These are phyloP conservation scores for Hawksworthiomyces lignivorus DNA, from an alignment of 2,329 filamentous ascomycete species.

Conservation along the genomic window DNA sequence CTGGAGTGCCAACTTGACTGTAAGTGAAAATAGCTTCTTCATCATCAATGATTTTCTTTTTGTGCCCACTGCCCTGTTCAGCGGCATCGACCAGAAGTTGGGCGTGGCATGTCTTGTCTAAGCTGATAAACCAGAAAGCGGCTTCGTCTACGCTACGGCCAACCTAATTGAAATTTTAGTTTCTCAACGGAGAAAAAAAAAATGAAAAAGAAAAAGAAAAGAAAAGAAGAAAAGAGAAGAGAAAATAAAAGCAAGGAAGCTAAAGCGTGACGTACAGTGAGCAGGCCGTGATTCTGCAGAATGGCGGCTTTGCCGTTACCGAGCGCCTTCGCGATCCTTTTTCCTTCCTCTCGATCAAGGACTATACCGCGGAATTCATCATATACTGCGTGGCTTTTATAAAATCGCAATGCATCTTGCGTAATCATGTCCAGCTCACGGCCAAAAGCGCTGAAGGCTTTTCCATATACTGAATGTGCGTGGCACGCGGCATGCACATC, in stretches of 20 bases:
- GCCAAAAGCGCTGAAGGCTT: slow-evolving; percentile 60
- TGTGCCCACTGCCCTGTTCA: slow-evolving; percentile 8
- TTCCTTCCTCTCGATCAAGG: slow-evolving; percentile 55
- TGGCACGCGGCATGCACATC: slow-evolving; percentile 63
- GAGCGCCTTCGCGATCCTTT: slow-evolving; percentile 53
- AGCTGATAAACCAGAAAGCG: slow-evolving; percentile 57
- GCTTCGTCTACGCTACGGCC: slow-evolving; percentile 66
- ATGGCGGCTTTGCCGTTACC: slow-evolving; percentile 56
- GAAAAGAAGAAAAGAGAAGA: no score
- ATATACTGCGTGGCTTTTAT: slow-evolving; percentile 59
- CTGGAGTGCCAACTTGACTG: slow-evolving; percentile 30
- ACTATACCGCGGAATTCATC: slow-evolving; percentile 43
- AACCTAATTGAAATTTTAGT: no score
- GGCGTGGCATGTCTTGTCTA: slow-evolving; percentile 60
- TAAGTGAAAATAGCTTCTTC: slow-evolving; percentile 24
- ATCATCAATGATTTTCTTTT: slow-evolving; percentile 24
- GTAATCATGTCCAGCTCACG: slow-evolving; percentile 60
- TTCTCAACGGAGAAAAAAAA: no score
- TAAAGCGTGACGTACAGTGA: slow-evolving; percentile 40
- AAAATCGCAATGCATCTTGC: slow-evolving; percentile 57
- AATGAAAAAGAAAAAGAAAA: no score
- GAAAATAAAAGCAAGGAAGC: no score
- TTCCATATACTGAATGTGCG: slow-evolving; percentile 55
- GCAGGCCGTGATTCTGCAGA: slow-evolving; percentile 61
- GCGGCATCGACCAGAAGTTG: slow-evolving; percentile 57